Evolutionary conservation across 2,329 filamentous ascomycete species (phyloP).

Genomic region (Fusarium acutatum): DNA sequence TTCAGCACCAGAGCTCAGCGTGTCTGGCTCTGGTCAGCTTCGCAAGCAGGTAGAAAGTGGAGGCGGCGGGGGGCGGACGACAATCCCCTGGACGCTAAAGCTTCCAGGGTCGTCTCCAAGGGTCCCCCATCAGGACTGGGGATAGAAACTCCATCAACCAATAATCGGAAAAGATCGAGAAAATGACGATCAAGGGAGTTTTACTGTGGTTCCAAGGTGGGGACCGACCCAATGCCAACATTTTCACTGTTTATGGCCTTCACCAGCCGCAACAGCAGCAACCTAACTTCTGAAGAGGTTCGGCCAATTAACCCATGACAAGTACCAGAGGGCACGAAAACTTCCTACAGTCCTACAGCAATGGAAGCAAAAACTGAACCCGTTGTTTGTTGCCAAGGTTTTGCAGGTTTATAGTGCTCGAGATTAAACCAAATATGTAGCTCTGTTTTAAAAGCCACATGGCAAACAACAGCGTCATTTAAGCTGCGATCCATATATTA

Average conservation of each 20-base stretch:
- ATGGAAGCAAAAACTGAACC: neutral
- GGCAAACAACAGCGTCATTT: neutral
- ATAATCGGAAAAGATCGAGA: conserved; percentile 50
- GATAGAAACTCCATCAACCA: conserved; percentile 40
- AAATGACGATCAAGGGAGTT: conserved; percentile 25
- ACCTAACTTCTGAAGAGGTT: neutral
- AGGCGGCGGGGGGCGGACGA: conserved; percentile 28
- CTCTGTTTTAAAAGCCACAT: neutral
- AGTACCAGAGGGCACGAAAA: neutral
- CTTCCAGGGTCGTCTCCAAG: conserved; percentile 41
- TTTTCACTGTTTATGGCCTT: conserved; percentile 5
- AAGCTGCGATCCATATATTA: neutral
- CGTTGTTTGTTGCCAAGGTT: neutral
- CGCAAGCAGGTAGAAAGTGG: conserved; percentile 21
- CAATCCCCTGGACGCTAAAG: conserved; percentile 36
- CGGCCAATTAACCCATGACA: neutral
- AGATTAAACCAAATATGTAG: neutral
- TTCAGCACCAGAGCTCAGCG: neutral
- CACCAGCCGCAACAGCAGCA: conserved; percentile 6
- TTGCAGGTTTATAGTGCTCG: neutral
- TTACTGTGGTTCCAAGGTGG: conserved; percentile 5
- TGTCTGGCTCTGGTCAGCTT: conserved; percentile 6
- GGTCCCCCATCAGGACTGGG: conserved; percentile 42
- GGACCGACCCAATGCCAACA: conserved; percentile 11
- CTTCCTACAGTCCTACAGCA: neutral